Conservation (phyloP, 208 protist genomes). For the Acanthamoeba quina region DNA sequence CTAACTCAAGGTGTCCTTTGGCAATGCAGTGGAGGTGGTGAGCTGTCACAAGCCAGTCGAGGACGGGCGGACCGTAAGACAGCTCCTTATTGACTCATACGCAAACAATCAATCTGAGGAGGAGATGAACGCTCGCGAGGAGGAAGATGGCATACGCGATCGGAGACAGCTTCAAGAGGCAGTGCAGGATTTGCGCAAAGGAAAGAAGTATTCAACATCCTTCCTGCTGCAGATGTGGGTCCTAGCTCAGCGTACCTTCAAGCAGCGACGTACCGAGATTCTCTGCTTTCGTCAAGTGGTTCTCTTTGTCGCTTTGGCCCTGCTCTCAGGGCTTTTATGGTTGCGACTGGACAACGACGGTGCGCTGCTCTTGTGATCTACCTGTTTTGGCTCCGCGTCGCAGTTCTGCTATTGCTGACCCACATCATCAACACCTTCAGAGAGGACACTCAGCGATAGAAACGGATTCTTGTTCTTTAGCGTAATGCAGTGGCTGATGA, state of each 20-base stretch:
- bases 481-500: background rate
- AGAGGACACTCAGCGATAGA: conserved; percentile 25
- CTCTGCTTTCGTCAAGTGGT: background rate
- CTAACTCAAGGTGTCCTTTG: too few species aligned
- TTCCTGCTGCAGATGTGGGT: conserved; percentile 4
- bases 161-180: background rate
- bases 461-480: conserved; percentile 76
- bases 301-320: conserved; percentile 28
- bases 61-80: background rate
- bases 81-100: conserved; percentile 1
- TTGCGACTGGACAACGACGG: conserved; percentile 68
- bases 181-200: background rate
- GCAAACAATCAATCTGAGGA: background rate
- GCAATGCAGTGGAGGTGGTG: background rate
- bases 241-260: conserved; percentile 30
- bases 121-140: background rate
- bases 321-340: conserved; percentile 76
- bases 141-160: too few species aligned
- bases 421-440: too few species aligned
- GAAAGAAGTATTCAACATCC: background rate
- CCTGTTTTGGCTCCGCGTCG: background rate
- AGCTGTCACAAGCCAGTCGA: background rate
- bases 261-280: background rate
- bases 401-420: conserved; percentile 79
- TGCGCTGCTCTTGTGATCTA: conserved; percentile 40